phyloP scores from a whole-genome alignment of 2,329 filamentous ascomycete species.

The Exophiala alcalophila region DNA sequence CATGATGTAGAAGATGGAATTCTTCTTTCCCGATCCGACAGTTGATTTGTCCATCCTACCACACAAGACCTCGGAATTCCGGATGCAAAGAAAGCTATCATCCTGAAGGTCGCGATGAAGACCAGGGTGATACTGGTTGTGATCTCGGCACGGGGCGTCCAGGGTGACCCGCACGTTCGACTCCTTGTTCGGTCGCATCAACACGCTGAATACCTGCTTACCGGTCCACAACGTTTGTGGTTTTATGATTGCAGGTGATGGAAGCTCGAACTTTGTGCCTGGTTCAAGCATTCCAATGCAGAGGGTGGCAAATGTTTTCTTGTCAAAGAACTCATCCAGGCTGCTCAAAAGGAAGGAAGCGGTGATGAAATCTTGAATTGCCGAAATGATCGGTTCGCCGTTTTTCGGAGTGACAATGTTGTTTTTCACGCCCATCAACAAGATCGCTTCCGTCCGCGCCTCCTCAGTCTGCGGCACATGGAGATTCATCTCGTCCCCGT shows the following conservation, averaged over 20 bases:
- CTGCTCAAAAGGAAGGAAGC: constrained; percentile 86
- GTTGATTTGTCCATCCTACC: constrained; percentile 97
- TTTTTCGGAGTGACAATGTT: constrained; percentile 96
- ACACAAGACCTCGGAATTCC: constrained; percentile 97
- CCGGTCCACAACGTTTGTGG: constrained; percentile 90
- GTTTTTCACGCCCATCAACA: constrained; percentile 96
- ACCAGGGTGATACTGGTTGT: constrained; percentile 57
- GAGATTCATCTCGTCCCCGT: constrained; percentile 98
- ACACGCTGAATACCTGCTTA: constrained; percentile 90
- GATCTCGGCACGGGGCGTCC: constrained; percentile 87
- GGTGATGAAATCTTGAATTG: constrained; percentile 99
- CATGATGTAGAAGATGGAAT: constrained; percentile 95
- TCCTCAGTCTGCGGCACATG: constrained; percentile 98
- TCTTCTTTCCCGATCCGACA: constrained; percentile 95
- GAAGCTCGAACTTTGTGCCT: constrained; percentile 73
- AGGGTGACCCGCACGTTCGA: constrained; percentile 83
- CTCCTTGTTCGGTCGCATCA: constrained; percentile 85
- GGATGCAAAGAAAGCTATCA: constrained; percentile 86
- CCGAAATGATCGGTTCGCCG: constrained; percentile 94
- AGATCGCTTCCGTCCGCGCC: constrained; percentile 88
- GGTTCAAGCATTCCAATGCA: constrained; percentile 92
- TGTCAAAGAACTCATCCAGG: constrained; percentile 90
- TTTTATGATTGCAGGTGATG: constrained; percentile 80
- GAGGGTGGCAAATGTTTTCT: constrained; percentile 81
- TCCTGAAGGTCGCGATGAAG: constrained; percentile 65